Base-by-base conservation (phyloP, 306 rosid genomes). In the Inga leiocalycina region DNA sequence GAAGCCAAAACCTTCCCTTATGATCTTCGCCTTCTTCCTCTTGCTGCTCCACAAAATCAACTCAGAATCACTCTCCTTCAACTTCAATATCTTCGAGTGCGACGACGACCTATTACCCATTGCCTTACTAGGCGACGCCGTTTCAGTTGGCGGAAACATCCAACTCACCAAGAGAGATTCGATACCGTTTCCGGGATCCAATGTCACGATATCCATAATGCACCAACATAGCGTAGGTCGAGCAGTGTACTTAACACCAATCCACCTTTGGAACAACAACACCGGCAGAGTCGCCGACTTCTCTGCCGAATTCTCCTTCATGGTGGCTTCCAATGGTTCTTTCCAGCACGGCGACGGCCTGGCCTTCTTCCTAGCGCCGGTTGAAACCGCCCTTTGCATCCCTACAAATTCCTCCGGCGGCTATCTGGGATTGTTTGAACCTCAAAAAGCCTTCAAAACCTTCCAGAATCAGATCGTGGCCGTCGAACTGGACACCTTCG, bases 301-400 rank as follows among this genome's bases (percentile, higher is more conserved):
- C 34, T 3, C 24, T 9, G 52, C 77, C 2, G 35, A 76, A 4
- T 86, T 82, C 68, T 46, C 85, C 66, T 82, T 82, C 66, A 10
- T 22, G 3, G 43, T 75, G 3, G 48, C 64, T 37, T 6, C 71
- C 30, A 41, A 8, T 0, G 62, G 35, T 24, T n/a, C 10, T 13
- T 1, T 0, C 0, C 3, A 10, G 3, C 45, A 48, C 41, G 92
- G 91, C 0, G 89, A 92, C 17, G 92, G 92, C 35, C 69, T 92
- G 10, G 73, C 90, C 34, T 90, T 92, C 89, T 85, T 92, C 81
- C 43, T 92, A 4, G 75, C 81, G 3, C 89, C 90, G 12, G 56
- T 80, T 11, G 70, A 61, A 4, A 72, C 87, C n/a, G n/a, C n/a
- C n/a, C n/a, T 14, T 78, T 59, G 9, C 7, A 69, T 80, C 34